Evolutionary conservation across 2,329 filamentous ascomycete genomes (phyloP).

Genomic region (Penicillium verrucosum): DNA sequence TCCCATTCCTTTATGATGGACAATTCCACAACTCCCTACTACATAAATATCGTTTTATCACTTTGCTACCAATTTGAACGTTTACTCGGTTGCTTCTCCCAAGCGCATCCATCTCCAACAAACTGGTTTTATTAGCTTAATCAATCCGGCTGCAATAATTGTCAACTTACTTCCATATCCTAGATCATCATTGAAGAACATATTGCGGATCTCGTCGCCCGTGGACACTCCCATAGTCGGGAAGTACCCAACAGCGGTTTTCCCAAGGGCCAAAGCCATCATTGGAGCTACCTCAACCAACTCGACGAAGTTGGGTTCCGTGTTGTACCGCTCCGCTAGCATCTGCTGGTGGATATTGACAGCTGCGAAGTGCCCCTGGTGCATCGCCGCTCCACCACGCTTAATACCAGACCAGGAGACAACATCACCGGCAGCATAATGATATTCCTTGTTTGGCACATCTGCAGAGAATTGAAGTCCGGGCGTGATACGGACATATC

Average conservation of each 20-base stretch:
- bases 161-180: conserved; percentile 6
- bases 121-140: not conserved
- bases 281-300: conserved; percentile 1
- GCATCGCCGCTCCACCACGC: conserved; percentile 5
- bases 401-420: conserved; percentile 18
- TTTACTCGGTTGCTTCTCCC: conserved; percentile 2
- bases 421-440: conserved; percentile 61
- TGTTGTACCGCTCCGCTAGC: conserved; percentile 1
- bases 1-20: not conserved
- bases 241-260: conserved; percentile 3
- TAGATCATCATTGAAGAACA: conserved; percentile 9
- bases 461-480: conserved; percentile 53
- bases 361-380: conserved; percentile 1
- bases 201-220: not conserved
- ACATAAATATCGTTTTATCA: not conserved
- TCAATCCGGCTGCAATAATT: not conserved
- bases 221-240: conserved; percentile 1
- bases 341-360: conserved; percentile 7
- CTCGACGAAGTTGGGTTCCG: not conserved
- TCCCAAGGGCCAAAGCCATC: conserved; percentile 8
- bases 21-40: no score
- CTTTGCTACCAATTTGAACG: not conserved
- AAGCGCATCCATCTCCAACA: conserved; percentile 10
- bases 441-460: conserved; percentile 55
- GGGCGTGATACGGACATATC: conserved; percentile 60